Evolutionary conservation across 164 flowering plant genomes (phyloP), one percentile per base, ranked within the genome.

Genomic region (Vitis amurensis): DNA sequence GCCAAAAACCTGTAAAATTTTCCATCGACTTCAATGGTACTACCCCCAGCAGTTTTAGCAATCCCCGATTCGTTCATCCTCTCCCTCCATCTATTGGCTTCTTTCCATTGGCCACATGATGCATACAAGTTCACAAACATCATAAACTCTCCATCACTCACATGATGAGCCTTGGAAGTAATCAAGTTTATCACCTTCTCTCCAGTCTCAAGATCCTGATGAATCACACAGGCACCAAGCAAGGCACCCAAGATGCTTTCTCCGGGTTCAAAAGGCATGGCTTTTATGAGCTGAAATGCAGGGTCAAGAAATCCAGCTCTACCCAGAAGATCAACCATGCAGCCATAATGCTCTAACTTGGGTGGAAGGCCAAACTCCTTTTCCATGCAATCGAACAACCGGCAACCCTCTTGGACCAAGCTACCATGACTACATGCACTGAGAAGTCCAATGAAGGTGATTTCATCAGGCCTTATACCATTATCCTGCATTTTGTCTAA

Each of bases 121-220:
- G 88, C 88, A 19, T 74, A 82, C 64, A 84, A 69, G 67, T 82
- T 84, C 2, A 79, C 68, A 61, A 84, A 49, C 84, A 84, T 74
- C 82, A 82, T 77, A n/a, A 74, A 73, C 76, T 84, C 85, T 9
- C 87, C 82, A 57, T 84, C 83, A n/a, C 76, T 74, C 31, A 83
- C 19, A 61, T 57, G 3, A n/a, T n/a, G 23, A n/a, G 47, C 68
- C 66, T 19, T 69, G 19, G 17, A 14, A 12, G 9, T 14, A 53
- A 75, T 37, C 16, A 63, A 64, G 56, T 77, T 74, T 23, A 67
- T 62, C 3, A 78, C 75, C 44, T 55, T 73, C 71, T 75, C 73
- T 11, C 83, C 88, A 15, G 63, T 66, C 66, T 78, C 68, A 50
- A 78, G 64, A 61, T 82, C 74, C 59, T 55, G 68, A 73, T 82